Evolutionary conservation across 805 yeast species (phyloP).

Genomic region (Candida stauntonica): DNA sequence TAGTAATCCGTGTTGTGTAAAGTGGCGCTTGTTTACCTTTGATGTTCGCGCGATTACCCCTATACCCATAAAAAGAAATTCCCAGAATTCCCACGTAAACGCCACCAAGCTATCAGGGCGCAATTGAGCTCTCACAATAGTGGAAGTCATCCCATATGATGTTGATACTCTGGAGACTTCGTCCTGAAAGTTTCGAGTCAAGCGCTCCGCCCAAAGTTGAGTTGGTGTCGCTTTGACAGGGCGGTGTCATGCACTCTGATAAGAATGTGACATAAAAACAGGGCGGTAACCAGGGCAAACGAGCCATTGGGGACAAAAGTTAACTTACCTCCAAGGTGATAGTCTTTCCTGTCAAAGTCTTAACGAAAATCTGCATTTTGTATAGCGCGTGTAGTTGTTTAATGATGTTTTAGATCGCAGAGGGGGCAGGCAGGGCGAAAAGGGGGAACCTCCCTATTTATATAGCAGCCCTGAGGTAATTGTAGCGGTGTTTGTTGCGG

Average conservation of each 20-base stretch:
- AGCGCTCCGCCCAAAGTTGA: not conserved
- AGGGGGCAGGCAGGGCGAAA: slow-evolving; percentile 2
- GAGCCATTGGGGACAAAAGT: not conserved
- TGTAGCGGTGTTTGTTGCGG: slow-evolving; percentile 10
- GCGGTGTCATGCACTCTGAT: slow-evolving; percentile 13
- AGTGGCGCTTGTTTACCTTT: too few species aligned
- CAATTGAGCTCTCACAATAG: too few species aligned
- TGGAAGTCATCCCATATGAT: too few species aligned
- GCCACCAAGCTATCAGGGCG: too few species aligned
- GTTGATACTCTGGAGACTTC: too few species aligned
- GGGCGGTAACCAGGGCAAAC: not conserved
- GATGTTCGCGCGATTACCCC: too few species aligned
- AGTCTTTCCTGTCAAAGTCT: slow-evolving; percentile 87
- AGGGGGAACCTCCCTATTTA: slow-evolving; percentile 12
- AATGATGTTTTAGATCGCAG: not conserved
- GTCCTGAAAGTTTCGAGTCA: not conserved
- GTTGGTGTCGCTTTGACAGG: not conserved
- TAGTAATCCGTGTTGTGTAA: not conserved
- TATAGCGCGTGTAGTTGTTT: slow-evolving; percentile 9
- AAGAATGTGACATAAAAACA: slow-evolving; percentile 15
- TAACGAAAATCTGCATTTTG: slow-evolving; percentile 84
- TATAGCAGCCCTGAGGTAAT: slow-evolving; percentile 4
- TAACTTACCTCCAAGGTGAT: slow-evolving; percentile 61
- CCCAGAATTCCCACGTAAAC: too few species aligned
- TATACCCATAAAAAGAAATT: too few species aligned